Base-by-base conservation (phyloP, 768 basidiomycete genomes). In the Cystofilobasidium macerans region DNA sequence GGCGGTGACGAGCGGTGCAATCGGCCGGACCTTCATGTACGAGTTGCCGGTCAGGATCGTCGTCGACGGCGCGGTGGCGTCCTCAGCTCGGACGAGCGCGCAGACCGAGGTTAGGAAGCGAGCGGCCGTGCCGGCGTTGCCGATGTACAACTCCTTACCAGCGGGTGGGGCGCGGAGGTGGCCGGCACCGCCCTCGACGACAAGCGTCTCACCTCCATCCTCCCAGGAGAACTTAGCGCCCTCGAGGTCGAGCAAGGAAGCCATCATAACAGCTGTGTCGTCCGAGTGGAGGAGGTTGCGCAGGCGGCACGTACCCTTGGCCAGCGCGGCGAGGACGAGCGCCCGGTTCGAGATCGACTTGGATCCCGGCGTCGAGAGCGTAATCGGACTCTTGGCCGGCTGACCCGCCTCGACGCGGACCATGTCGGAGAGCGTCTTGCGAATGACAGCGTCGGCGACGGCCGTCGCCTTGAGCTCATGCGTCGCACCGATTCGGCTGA, bases 251-350 rank as follows among this genome's bases (percentile, higher is more conserved):
- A 83, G 79, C 35, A 98, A 80, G 38, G 93, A 94, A 3, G 85
- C 81, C 92, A 98, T 98, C 95, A 99, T 99, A 62, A 99, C 94
- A 71, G 93, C 91, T 0, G 95, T 99, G 74, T 99, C 94, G 72
- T 98, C 94, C 4, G 92, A 95, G 74, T 98, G 94, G 40, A 99
- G 80, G 7, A 99, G 78, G 71, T 99, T 99, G 76, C 80, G 86
- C 64, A 99, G 78, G 69, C 86, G 81, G 77, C 93, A 95, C 0
- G 86, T 89, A 1, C 94, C 95, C 54, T 82, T 83, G 0, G 84
- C 91, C 18, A 99, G 83, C 1, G 94, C 92, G 12, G 95, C 94
- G 33, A 99, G 83, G 1, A 98, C 86, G 45, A 99, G 79, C 0
- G 89, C 91, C 36, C 94, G 85, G 75, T 98, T 98, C 0, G 91